These are phyloP conservation scores for Hypoxylon trugodes DNA, from an alignment of 495 filamentous ascomycete genomes.

Conservation along the genomic window DNA sequence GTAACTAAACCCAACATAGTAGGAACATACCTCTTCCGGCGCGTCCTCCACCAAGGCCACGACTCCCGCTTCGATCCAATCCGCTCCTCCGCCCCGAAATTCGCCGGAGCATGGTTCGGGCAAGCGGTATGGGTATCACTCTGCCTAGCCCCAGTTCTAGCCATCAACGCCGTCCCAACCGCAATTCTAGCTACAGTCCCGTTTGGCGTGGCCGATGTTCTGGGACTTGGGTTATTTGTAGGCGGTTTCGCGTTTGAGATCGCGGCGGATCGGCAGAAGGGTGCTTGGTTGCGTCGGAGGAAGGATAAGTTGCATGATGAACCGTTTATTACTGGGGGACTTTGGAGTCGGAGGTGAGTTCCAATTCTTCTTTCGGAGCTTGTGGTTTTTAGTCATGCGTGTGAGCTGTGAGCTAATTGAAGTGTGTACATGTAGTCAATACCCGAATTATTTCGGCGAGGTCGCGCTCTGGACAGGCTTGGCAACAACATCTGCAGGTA, in stretches of 20 bases:
- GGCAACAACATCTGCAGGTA: slow-evolving; percentile 58
- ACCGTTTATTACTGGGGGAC: slow-evolving; percentile 65
- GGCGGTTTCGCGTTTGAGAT: slow-evolving; percentile 67
- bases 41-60: slow-evolving; percentile 60
- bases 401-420: neutral
- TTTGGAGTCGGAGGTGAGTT: slow-evolving; percentile 60
- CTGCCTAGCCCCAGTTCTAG: slow-evolving; percentile 66
- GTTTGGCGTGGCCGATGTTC: slow-evolving; percentile 54
- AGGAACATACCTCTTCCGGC: slow-evolving; percentile 65
- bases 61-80: slow-evolving; percentile 72
- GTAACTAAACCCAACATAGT: too few species aligned
- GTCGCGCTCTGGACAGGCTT: slow-evolving; percentile 70
- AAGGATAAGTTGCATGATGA: slow-evolving; percentile 67
- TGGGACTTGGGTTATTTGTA: slow-evolving; percentile 62
- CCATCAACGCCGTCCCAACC: slow-evolving; percentile 65
- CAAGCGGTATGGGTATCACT: slow-evolving; percentile 72
- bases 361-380: neutral
- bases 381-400: neutral
- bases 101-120: slow-evolving; percentile 63
- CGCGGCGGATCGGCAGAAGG: slow-evolving; percentile 67
- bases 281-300: slow-evolving; percentile 63
- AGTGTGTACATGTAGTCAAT: too few species aligned
- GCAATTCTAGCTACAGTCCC: slow-evolving; percentile 51
- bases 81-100: slow-evolving; percentile 59
- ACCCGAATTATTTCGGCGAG: slow-evolving; percentile 77